Evolutionary conservation across 352 stramenopile species (phyloP), one percentile per base, ranked within the genome.

Genomic region (Thraustochytrium striatum): DNA sequence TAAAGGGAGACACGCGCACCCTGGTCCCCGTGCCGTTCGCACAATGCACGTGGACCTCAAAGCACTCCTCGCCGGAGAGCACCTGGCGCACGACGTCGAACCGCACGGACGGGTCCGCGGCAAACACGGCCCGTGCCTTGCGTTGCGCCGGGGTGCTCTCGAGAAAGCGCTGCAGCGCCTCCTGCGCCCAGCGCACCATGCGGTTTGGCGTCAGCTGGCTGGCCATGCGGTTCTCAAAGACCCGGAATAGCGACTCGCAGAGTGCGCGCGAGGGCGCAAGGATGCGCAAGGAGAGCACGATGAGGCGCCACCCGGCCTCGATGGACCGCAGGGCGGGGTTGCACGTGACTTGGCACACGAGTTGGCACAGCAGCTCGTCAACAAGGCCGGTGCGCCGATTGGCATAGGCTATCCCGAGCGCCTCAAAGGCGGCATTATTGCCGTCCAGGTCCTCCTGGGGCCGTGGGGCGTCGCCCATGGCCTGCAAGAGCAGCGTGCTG

Each of bases 41-140:
- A 38, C 65, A 75, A 43, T 75, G 65, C 21, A 75, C 50, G 30
- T 75, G 41, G 16, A 75, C 9, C 16, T 75, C 65, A 2, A 75
- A 16, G 35, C 32, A 11, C 44, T 75, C 65, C 30, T 9, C 50
- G 9, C 61, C 65, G 35, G 41, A 30, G 19, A 75, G 47, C 32
- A 38, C 52, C 39, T 75, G 65, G 39, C 65, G 65, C n/a, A 75
- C 13, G 11, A 75, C 32, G 30, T 75, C 65, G 35, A 75, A 32
- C 13, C 65, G 44, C 2, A 75, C 30, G 7, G 65, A 75, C 8
- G 65, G 41, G 50, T 75, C 65, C 25, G 65, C 25, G 25, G 65
- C 65, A 30, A 75, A 75, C n/a, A 75, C 11, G 13, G 41, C 3
- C 3, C 65, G 65, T 8, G 68, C 65, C 36, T 75, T 75, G 50